Evolutionary conservation across 345 rosid genomes (phyloP), one percentile per base, ranked within the genome.

Genomic region (Populus tremula): DNA sequence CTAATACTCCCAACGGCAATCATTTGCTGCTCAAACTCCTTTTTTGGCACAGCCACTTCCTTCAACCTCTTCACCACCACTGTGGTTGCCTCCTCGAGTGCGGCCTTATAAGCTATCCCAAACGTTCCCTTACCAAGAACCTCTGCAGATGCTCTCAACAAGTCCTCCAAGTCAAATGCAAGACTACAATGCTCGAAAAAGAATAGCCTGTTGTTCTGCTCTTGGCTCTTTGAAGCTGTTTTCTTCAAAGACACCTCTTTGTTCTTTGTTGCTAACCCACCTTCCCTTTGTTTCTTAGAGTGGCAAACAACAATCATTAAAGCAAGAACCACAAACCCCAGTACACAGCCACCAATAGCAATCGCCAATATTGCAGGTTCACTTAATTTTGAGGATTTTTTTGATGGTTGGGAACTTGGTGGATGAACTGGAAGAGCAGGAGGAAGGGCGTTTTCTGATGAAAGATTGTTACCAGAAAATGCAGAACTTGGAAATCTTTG

Each of bases 161-260:
- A 56, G 65, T 82, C 82, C 73, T 82, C 85, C 76, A 82, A 82
- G 67, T 82, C 82, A 71, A 82, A 82, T 71, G 85, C 85, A 63
- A 82, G 81, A 33, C 64, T 82, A n/a, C 76, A 77, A 33, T 80
- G 82, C 70, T 82, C 85, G 62, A 78, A 82, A 76, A 82, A 82
- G 41, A 82, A 79, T 6, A 82, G 67, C 72, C 73, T 75, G 73
- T 70, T 78, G n/a, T 78, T 71, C 76, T 74, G 67, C 6, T 71
- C 73, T 56, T 78, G 75, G 10, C 45, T 50, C 27, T 71, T 78
- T 33, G 70, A 72, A 11, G 56, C 63, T 4, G 67, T 72, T 59
- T 72, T 67, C 74, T 67, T 76, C 66, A 72, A 65, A 39, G 78
- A n/a, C 5, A 5, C 79, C 38, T 78, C 82, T 67, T 78, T 70